These are phyloP conservation scores for Epichloe hybrida DNA, from an alignment of 2,329 filamentous ascomycete genomes.

Conservation along the genomic window DNA sequence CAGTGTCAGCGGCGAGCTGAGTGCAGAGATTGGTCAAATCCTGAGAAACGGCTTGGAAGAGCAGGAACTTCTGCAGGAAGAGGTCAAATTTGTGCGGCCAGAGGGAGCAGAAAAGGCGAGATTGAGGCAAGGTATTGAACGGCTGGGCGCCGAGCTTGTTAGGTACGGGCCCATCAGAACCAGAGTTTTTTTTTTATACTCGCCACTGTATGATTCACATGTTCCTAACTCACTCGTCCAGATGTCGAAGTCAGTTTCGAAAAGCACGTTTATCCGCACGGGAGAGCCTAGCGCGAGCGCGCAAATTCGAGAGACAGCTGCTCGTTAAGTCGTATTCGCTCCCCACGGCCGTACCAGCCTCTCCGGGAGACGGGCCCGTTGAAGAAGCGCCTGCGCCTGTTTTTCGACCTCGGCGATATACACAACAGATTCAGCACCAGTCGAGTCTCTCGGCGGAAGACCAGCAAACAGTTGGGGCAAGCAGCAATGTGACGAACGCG, in stretches of 20 bases:
- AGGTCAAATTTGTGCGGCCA: slow-evolving; percentile 54
- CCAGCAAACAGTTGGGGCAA: slow-evolving; percentile 60
- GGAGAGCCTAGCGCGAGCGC: slow-evolving; percentile 58
- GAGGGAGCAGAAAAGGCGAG: slow-evolving; percentile 47
- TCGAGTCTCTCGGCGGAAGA: slow-evolving; percentile 45
- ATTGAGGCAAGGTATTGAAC: slow-evolving; percentile 51
- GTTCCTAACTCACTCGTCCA: slow-evolving; percentile 12
- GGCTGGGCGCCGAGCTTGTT: slow-evolving; percentile 57
- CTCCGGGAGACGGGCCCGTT: slow-evolving; percentile 10
- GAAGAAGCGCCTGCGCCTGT: slow-evolving; percentile 10
- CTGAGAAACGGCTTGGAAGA: slow-evolving; percentile 73
- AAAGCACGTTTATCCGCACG: slow-evolving; percentile 72
- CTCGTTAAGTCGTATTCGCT: slow-evolving; percentile 53
- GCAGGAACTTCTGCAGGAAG: slow-evolving; percentile 65
- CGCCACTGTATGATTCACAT: background rate
- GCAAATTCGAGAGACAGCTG: slow-evolving; percentile 61
- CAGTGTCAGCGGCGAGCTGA: slow-evolving; percentile 55
- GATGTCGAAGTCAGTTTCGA: slow-evolving; percentile 55
- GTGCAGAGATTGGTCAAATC: slow-evolving; percentile 64
- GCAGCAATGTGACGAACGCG: slow-evolving; percentile 70
- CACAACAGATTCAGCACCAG: slow-evolving; percentile 20
- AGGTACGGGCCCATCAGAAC: slow-evolving; percentile 33
- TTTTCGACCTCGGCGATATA: slow-evolving; percentile 11
- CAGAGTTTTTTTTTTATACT: no score
- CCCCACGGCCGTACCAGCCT: slow-evolving; percentile 21